A percentile compares a stretch with the other conserved stretches of the same genome.
Evolutionary conservation across 768 basidiomycete species (phyloP).

Genomic region (Tephrocybe sp.): DNA sequence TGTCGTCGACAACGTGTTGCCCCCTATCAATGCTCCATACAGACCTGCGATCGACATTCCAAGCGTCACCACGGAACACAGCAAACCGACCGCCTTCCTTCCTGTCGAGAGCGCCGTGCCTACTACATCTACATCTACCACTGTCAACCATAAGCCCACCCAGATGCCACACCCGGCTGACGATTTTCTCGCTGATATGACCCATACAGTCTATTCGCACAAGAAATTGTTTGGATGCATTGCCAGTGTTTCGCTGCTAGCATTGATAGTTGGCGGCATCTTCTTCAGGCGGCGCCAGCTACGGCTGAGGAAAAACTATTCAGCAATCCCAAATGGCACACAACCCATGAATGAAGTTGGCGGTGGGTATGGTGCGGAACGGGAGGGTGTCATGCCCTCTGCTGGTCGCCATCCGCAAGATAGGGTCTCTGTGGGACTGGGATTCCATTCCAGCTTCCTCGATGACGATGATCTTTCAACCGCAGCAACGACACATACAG

Average conservation of each 20-base stretch:
- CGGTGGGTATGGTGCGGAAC: slow-evolving; percentile 21
- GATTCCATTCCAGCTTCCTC: slow-evolving; percentile 79
- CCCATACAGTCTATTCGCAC: slow-evolving; percentile 64
- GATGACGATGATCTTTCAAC: slow-evolving; percentile 68
- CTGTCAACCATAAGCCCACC: slow-evolving; percentile 8
- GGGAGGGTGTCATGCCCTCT: slow-evolving; percentile 17
- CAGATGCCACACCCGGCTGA: slow-evolving; percentile 43
- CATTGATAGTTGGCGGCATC: slow-evolving; percentile 62
- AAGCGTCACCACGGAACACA: slow-evolving; percentile 56
- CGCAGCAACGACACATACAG: slow-evolving; percentile 28
- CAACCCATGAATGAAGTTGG: slow-evolving; percentile 73
- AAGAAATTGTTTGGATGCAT: slow-evolving; percentile 87
- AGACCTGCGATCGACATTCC: slow-evolving; percentile 33
- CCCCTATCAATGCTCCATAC: slow-evolving; percentile 38
- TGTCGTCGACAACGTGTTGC: slow-evolving; percentile 47
- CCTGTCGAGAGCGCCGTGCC: slow-evolving; percentile 71
- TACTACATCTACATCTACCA: slow-evolving; percentile 22
- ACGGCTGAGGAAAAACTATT: slow-evolving; percentile 48
- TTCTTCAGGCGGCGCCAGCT: slow-evolving; percentile 68
- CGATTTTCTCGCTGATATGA: slow-evolving; percentile 78
- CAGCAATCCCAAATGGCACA: slow-evolving; percentile 61
- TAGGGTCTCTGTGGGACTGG: slow-evolving; percentile 39
- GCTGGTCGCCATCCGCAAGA: slow-evolving; percentile 37
- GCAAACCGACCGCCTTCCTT: slow-evolving; percentile 84
- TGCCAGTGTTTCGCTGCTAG: slow-evolving; percentile 72